Evolutionary conservation across 2,329 filamentous ascomycete species (phyloP), one percentile per base, ranked within the genome.

Genomic region (Chaetomium sp.): DNA sequence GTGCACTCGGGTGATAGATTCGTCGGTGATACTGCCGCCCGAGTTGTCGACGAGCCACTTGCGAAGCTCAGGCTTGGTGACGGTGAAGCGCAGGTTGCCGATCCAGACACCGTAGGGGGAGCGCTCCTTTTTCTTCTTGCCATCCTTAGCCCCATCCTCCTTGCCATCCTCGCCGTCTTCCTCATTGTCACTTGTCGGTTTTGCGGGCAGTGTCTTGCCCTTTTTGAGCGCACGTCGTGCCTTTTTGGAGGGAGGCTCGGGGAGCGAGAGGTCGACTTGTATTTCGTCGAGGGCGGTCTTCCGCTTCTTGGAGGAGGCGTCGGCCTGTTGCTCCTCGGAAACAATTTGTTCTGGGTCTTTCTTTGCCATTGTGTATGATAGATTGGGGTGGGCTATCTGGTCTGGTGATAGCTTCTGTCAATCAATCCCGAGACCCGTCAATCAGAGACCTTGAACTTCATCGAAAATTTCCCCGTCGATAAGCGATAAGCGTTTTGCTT

Each of bases 181-280:
- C 33, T 81, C 79, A 54, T 77, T 79, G 62, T 78, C 77, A 65
- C 77, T 76, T 63, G 78, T 74, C 8, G 79, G 75, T 59, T 81
- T 82, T 8, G 77, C 73, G 1, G 83, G 82, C 1, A 86, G 74
- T 1, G 83, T 74, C 75, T 90, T 91, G 70, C 87, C 87, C 80
- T 97, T 97, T 78, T 97, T 98, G 65, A 96, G 86, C 67, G 89
- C 89, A 75, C 95, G 92, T 71, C 93, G 87, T 67, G 92, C 93
- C 75, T 95, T 96, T 78, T 98, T 99, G 38, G 95, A 98, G 1
- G 92, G 92, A 23, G 95, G 95, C 74, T 98, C 93, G 29, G 95
- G 95, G n/a, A 91, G 88, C 69, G 82, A 83, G 68, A 99, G 80
- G 76, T 99, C 92, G 75, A 99, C 93, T 77, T 96, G 92, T 73